These are phyloP conservation scores for Saturnispora diversa DNA, from an alignment of 805 yeast species.

Conservation along the genomic window DNA sequence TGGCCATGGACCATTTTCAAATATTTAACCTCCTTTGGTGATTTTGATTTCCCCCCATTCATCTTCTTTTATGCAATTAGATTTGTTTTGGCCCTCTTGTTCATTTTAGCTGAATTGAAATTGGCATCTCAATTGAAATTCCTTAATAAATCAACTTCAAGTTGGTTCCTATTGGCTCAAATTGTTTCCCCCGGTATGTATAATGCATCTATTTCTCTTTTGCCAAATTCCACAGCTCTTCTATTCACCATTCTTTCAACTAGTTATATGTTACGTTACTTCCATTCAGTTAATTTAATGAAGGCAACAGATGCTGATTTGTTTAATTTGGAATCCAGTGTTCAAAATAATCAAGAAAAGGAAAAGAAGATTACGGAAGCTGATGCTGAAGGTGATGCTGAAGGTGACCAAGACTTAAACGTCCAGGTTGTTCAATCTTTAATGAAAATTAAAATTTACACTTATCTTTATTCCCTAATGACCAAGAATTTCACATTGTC, in stretches of 20 bases:
- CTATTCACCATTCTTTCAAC: constrained; percentile 40
- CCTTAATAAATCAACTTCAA: constrained; percentile 36
- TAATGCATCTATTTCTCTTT: constrained; percentile 77
- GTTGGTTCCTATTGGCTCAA: constrained; percentile 56
- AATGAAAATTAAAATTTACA: constrained; percentile 12
- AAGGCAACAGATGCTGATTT: constrained; percentile 17
- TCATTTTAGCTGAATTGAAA: constrained; percentile 45
- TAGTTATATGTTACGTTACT: constrained; percentile 31
- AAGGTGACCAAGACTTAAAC: no score
- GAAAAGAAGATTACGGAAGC: constrained; percentile 13
- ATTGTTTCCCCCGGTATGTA: constrained; percentile 72
- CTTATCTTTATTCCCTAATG: constrained; percentile 14
- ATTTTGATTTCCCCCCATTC: constrained; percentile 16
- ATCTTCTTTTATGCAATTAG: constrained; percentile 49
- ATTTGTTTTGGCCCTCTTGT: constrained; percentile 32
- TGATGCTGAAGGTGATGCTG: no score
- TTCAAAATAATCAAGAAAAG: constrained; percentile 12
- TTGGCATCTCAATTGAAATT: constrained; percentile 37
- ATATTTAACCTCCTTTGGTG: constrained; percentile 20
- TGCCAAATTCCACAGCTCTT: constrained; percentile 79
- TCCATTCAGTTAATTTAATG: constrained; percentile 23
- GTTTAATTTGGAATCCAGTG: constrained; percentile 13
- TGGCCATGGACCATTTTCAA: constrained; percentile 35
- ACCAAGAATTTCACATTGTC: constrained; percentile 26
- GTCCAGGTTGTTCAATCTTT: constrained; percentile 13